Base-by-base conservation (phyloP, 2,329 filamentous ascomycete species). In the Aspergillus aculeatinus region DNA sequence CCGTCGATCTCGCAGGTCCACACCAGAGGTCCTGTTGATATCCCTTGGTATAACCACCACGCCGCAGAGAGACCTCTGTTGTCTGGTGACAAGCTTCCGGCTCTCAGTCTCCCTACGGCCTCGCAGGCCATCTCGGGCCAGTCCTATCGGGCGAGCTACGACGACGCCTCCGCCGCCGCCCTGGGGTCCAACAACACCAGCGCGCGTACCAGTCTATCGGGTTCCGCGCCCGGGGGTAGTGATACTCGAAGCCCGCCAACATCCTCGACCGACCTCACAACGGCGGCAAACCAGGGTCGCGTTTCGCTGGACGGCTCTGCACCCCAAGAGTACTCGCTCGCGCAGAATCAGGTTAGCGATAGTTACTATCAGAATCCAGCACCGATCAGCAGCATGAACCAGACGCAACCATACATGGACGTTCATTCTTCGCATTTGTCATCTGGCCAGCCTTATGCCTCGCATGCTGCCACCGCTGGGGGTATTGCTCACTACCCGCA, bases 1-100 rank as follows among this genome's bases (percentile, higher is more conserved):
- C 90, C 91, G 81, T 90, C 90, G 81, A 89, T 92, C 75, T 89
- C 89, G 74, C 88, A 91, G 82, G 86, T 90, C 82, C 88, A 91
- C 80, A 86, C 88, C 85, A 88, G 90, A 86, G 89, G 88, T 82
- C 83, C 84, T 74, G 83, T 85, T 79, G 89, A 93, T 79, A 82
- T 84, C 67, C 78, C 81, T 76, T 91, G 87, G 80, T 90, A 88
- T 80, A 88, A 87, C 79, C 81, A 83, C 74, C 84, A 89, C 79
- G 84, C 85, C 74, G 76, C 81, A 67, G 85, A 89, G 76, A 85
- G 86, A 76, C 81, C 83, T 70, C 77, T 86, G 74, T 80, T 87
- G 78, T 89, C 89, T 82, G 89, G 81, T 81, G 89, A 92, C 75
- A 89, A 88, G 81, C 79, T 91, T 70, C 89, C 89, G 68, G 85